A percentile compares a stretch with the other conserved stretches of the same genome.
phyloP scores from a whole-genome alignment of 2,329 filamentous ascomycete species.

The Alternaria ventricosa region DNA sequence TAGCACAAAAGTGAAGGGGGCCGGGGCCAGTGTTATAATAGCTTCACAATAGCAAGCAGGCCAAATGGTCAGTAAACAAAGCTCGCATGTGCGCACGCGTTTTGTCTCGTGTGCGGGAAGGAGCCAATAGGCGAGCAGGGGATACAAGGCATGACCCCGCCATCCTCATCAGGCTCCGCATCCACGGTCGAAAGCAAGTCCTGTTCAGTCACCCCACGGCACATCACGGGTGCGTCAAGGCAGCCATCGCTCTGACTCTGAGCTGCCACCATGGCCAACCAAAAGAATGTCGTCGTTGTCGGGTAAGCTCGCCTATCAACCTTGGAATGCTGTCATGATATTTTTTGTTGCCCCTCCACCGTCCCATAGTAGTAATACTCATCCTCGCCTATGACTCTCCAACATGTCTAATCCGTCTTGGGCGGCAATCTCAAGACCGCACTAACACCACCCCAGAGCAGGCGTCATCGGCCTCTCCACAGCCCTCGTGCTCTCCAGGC shows the following conservation, averaged over 20 bases:
- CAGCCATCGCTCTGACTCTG: conserved; percentile 9
- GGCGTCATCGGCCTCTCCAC: conserved; percentile 72
- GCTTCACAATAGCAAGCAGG: not conserved
- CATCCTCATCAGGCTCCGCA: conserved; percentile 3
- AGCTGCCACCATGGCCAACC: conserved; percentile 14
- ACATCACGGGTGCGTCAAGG: conserved; percentile 11
- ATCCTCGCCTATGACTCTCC: not conserved
- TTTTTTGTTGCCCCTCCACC: not conserved
- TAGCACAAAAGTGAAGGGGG: not conserved
- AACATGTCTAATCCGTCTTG: not conserved
- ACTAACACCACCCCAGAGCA: conserved; percentile 54
- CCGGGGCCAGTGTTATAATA: not conserved
- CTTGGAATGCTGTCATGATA: not conserved
- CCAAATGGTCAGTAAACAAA: conserved; percentile 22
- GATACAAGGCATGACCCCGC: conserved; percentile 19
- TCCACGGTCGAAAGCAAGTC: not conserved
- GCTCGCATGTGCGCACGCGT: conserved; percentile 30
- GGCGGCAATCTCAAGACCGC: not conserved
- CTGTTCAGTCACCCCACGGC: conserved; percentile 1
- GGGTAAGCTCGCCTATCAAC: conserved; percentile 48
- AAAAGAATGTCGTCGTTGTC: conserved; percentile 54
- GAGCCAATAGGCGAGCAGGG: conserved; percentile 25
- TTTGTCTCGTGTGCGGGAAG: conserved; percentile 26
- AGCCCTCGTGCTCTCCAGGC: conserved; percentile 65
- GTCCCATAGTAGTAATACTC: not conserved